phyloP scores from a whole-genome alignment of 768 basidiomycete species.

The Amyloporia xantha region DNA sequence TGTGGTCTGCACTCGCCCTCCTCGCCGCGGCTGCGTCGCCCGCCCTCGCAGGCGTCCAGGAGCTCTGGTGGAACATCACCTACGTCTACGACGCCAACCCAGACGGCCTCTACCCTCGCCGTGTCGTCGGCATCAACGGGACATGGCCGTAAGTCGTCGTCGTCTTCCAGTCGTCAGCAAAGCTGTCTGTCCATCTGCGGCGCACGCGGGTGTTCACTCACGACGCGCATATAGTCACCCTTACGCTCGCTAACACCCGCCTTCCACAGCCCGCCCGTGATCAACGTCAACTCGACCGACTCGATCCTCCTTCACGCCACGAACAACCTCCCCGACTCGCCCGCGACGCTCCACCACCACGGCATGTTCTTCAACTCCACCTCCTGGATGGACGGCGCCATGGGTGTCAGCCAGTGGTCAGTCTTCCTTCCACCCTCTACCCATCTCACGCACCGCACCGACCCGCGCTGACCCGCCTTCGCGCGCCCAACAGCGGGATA shows the following conservation, averaged over 20 bases:
- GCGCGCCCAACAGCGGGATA: slow-evolving; percentile 48
- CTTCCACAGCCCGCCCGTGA: slow-evolving; percentile 65
- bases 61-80: slow-evolving; percentile 88
- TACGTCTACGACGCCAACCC: slow-evolving; percentile 78
- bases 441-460: no score
- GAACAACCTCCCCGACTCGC: slow-evolving; percentile 68
- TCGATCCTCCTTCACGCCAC: slow-evolving; percentile 68
- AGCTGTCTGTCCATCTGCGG: background rate
- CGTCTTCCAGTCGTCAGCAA: background rate
- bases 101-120: slow-evolving; percentile 70
- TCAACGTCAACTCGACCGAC: slow-evolving; percentile 68
- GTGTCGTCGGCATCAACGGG: slow-evolving; percentile 82
- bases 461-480: background rate
- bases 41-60: slow-evolving; percentile 58
- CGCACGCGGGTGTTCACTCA: background rate
- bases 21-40: slow-evolving; percentile 29
- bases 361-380: slow-evolving; percentile 92
- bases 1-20: slow-evolving; percentile 22
- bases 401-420: slow-evolving; percentile 79
- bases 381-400: slow-evolving; percentile 87
- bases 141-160: slow-evolving; percentile 79
- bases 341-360: slow-evolving; percentile 81
- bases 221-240: no score
- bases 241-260: background rate
- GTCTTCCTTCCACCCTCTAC: slow-evolving; percentile 8